phyloP scores from a whole-genome alignment of 2,329 filamentous ascomycete species.

The Zymoseptoria ardabiliae region DNA sequence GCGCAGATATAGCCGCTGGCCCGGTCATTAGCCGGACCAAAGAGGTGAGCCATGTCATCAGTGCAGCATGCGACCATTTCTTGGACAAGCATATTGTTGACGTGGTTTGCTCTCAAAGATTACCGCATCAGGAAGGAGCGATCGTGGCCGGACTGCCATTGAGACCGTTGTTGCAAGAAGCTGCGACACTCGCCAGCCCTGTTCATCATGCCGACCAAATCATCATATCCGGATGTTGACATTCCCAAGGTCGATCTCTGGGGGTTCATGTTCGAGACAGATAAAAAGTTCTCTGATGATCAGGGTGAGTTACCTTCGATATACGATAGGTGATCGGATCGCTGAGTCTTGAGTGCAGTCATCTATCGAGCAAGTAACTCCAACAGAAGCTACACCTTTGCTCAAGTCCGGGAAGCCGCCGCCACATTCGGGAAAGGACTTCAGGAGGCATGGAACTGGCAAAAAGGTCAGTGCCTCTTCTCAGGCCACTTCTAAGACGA shows the following conservation, averaged over 20 bases:
- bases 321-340: background rate
- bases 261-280: conserved; percentile 67
- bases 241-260: conserved; percentile 74
- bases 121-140: background rate
- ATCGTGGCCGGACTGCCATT: background rate
- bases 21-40: background rate
- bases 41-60: background rate
- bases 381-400: conserved; percentile 61
- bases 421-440: conserved; percentile 75
- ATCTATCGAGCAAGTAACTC: conserved; percentile 69
- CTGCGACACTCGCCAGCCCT: conserved; percentile 3
- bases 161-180: background rate
- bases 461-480: conserved; percentile 47
- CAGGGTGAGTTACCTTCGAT: conserved; percentile 52
- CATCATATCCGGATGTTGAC: conserved; percentile 55
- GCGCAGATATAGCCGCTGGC: background rate
- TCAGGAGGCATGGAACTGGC: conserved; percentile 66
- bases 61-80: background rate
- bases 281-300: conserved; percentile 59
- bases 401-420: conserved; percentile 57
- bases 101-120: background rate
- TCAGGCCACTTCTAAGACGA: background rate
- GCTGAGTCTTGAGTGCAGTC: conserved; percentile 42
- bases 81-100: background rate
- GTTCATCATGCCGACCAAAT: conserved; percentile 60